phyloP scores from a whole-genome alignment of 1,284 basidiomycete genomes.

The Quambalaria eucalypti region DNA sequence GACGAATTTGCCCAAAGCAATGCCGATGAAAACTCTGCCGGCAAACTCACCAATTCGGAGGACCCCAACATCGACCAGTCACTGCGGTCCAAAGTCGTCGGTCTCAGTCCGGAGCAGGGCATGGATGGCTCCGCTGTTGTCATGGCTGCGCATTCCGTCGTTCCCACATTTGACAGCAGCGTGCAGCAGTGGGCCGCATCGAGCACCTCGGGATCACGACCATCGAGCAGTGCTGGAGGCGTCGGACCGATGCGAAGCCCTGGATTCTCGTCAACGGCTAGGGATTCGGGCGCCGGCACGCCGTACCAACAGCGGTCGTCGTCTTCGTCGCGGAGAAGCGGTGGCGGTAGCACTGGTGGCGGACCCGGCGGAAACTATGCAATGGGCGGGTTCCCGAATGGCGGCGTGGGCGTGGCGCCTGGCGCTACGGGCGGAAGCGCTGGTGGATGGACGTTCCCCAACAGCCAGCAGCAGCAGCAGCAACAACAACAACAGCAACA shows the following conservation, averaged over 20 bases:
- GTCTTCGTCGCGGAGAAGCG: conserved; percentile 1
- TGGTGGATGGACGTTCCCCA: background rate
- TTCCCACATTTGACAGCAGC: background rate
- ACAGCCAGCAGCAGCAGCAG: background rate
- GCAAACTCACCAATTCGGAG: too few relatives aligned
- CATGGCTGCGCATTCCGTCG: background rate
- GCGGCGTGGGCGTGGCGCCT: too few relatives aligned
- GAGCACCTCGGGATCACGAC: background rate
- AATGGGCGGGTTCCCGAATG: too few relatives aligned
- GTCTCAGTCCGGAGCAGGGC: too few relatives aligned
- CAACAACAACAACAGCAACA: too few relatives aligned
- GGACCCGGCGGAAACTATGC: too few relatives aligned
- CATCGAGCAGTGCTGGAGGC: background rate
- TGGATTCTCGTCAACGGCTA: background rate
- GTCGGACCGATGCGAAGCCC: background rate
- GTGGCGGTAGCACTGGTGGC: too few relatives aligned
- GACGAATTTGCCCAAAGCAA: too few relatives aligned
- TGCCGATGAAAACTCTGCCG: too few relatives aligned
- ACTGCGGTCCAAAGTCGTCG: too few relatives aligned
- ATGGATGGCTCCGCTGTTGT: background rate
- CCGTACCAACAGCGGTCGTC: too few relatives aligned
- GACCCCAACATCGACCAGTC: too few relatives aligned
- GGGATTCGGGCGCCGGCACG: background rate
- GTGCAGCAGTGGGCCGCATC: background rate
- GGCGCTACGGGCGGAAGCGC: background rate